Conservation (phyloP, 75 land plant species). For the Picea glauca region DNA sequence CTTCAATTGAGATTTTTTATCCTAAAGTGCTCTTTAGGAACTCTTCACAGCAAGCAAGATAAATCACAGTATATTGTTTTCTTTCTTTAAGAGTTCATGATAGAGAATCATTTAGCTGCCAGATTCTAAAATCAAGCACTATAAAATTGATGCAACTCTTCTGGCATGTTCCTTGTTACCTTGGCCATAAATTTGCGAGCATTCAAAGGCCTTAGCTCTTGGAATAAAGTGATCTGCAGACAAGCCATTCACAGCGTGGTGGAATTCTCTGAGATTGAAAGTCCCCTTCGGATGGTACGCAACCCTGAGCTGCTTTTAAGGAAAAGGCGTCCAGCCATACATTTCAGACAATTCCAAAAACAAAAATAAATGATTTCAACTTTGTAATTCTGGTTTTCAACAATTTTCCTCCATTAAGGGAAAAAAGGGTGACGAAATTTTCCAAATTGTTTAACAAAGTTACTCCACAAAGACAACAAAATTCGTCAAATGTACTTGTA, state of each 20-base stretch:
- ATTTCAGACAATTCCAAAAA: background rate
- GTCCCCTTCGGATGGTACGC: constrained; percentile 46
- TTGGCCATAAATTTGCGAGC: constrained; percentile 9
- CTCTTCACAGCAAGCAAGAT: background rate
- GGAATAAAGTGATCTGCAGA: constrained; percentile 32
- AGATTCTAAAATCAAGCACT: background rate
- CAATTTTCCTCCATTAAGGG: no score
- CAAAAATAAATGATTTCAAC: background rate
- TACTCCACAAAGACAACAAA: no score
- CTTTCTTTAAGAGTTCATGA: background rate
- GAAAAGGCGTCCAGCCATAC: background rate
- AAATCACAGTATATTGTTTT: no score
- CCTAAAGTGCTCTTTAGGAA: background rate
- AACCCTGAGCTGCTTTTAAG: constrained; percentile 41
- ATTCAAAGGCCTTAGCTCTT: background rate
- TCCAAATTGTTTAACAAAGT: no score
- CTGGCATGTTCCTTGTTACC: background rate
- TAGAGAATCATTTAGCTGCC: background rate
- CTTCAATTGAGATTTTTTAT: background rate
- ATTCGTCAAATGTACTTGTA: no score
- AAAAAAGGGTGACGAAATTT: no score
- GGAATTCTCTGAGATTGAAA: constrained; percentile 62
- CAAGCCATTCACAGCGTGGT: constrained; percentile 57
- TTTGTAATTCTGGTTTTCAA: background rate
- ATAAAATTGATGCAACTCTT: constrained; percentile 6